Percentiles rank a stretch among this genome's conserved stretches.
These are phyloP conservation scores for Debaryomyces robertsiae DNA, from an alignment of 1,139 yeast genomes.

Conservation along the genomic window DNA sequence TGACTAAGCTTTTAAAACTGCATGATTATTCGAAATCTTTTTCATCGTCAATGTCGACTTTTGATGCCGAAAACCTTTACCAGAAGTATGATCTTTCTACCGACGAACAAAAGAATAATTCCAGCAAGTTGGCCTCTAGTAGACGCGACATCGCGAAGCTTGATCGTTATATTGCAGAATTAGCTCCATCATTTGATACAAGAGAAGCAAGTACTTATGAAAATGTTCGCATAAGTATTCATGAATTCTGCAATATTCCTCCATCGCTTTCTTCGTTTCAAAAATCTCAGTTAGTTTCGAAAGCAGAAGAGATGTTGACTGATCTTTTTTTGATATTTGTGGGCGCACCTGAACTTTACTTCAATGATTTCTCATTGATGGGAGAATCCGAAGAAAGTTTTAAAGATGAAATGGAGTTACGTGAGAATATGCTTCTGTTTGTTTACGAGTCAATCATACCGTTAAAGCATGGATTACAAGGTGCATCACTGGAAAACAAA, in stretches of 20 bases:
- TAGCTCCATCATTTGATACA: constrained; percentile 1
- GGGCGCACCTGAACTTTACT: constrained; percentile 39
- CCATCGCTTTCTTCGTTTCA: constrained; percentile 1
- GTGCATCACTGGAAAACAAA: constrained; percentile 23
- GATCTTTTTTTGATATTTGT: constrained; percentile 41
- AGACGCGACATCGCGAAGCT: not conserved
- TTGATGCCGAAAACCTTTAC: not conserved
- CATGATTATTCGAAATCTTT: constrained; percentile 17
- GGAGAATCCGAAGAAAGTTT: constrained; percentile 20
- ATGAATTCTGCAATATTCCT: not conserved
- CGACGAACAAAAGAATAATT: not conserved
- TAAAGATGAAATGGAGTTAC: constrained; percentile 16
- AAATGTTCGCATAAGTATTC: not conserved
- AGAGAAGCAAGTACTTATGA: not conserved
- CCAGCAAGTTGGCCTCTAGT: not conserved
- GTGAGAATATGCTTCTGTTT: constrained; percentile 23
- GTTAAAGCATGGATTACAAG: constrained; percentile 36
- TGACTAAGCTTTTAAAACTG: constrained; percentile 32
- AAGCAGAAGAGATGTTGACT: constrained; percentile 38
- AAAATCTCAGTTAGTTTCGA: constrained; percentile 15
- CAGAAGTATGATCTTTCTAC: not conserved
- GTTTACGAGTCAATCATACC: constrained; percentile 35
- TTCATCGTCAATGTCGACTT: constrained; percentile 2
- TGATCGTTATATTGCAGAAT: constrained; percentile 1
- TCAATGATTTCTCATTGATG: constrained; percentile 33